phyloP scores from a whole-genome alignment of 2,329 filamentous ascomycete species.

The Pseudogymnoascus sp. region DNA sequence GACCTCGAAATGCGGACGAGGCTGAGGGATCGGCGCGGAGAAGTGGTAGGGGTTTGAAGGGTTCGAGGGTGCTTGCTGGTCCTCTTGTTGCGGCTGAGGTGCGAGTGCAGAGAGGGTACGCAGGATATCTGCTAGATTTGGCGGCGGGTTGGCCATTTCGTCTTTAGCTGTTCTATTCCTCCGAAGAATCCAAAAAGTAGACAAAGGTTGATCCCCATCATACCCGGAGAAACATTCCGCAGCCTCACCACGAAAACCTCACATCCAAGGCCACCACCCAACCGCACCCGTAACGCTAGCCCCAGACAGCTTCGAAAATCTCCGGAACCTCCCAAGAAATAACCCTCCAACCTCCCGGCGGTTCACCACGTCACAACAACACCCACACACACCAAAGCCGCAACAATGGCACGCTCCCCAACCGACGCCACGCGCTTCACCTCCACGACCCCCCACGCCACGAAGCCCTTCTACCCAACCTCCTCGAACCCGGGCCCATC shows the following conservation, averaged over 20 bases:
- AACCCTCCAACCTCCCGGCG: constrained; percentile 4
- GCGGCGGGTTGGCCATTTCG: constrained; percentile 21
- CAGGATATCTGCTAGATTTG: constrained; percentile 27
- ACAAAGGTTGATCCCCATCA: background rate
- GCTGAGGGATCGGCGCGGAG: constrained; percentile 7
- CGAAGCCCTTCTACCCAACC: constrained; percentile 41
- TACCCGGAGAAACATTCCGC: background rate
- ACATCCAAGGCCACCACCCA: background rate
- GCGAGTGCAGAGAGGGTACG: constrained; percentile 23
- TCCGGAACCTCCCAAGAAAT: constrained; percentile 12
- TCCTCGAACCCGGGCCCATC: constrained; percentile 20
- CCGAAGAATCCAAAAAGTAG: background rate
- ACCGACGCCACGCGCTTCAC: constrained; percentile 76
- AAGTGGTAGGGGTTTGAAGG: background rate
- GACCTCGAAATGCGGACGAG: constrained; percentile 8
- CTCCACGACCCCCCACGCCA: constrained; percentile 59
- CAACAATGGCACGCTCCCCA: constrained; percentile 52
- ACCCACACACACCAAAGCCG: background rate
- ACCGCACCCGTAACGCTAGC: background rate
- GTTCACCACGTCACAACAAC: background rate
- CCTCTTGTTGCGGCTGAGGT: constrained; percentile 17
- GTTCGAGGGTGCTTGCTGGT: background rate
- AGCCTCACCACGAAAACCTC: background rate
- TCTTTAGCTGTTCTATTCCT: background rate
- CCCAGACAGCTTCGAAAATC: background rate